Conservation (phyloP, 495 filamentous ascomycete species). For the Schizothecium vesticola region DNA sequence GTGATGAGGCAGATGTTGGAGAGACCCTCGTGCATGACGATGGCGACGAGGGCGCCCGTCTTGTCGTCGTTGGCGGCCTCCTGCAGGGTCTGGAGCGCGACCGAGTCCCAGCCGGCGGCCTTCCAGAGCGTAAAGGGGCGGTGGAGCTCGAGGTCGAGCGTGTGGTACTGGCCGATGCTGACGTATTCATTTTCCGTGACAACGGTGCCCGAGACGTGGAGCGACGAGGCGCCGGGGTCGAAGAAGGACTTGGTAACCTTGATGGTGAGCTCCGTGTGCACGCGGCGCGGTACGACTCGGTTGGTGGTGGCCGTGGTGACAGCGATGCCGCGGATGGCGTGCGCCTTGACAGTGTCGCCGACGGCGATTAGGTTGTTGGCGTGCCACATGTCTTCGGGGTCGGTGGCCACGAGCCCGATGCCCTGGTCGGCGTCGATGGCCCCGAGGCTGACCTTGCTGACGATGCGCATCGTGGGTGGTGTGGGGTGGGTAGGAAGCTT, state of each 20-base stretch:
- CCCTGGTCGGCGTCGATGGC: constrained; percentile 65
- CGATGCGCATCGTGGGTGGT: constrained; percentile 23
- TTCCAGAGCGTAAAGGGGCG: constrained; percentile 78
- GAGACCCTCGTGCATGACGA: constrained; percentile 90
- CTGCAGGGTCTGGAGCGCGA: constrained; percentile 69
- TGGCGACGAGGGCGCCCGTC: constrained; percentile 74
- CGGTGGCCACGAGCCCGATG: constrained; percentile 78
- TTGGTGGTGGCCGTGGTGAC: constrained; percentile 66
- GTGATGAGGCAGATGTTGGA: constrained; percentile 94
- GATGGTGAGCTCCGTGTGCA: constrained; percentile 75
- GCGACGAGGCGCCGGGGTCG: constrained; percentile 72
- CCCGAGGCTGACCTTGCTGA: constrained; percentile 51
- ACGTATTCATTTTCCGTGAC: constrained; percentile 78
- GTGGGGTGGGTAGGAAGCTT: background rate
- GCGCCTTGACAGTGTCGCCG: constrained; percentile 72
- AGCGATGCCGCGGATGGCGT: constrained; percentile 70
- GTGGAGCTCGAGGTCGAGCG: constrained; percentile 72
- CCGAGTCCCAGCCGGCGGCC: constrained; percentile 83
- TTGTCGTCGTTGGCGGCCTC: constrained; percentile 74
- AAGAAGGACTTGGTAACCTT: constrained; percentile 82
- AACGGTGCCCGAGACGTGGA: constrained; percentile 82
- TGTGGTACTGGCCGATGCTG: constrained; percentile 80
- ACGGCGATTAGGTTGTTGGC: constrained; percentile 89
- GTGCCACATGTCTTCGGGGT: constrained; percentile 99
- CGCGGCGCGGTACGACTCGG: constrained; percentile 64